Percentiles rank a stretch among this genome's conserved stretches.
These are phyloP conservation scores for Simplicillium sp. DNA, from an alignment of 2,329 filamentous ascomycete genomes.

Conservation along the genomic window DNA sequence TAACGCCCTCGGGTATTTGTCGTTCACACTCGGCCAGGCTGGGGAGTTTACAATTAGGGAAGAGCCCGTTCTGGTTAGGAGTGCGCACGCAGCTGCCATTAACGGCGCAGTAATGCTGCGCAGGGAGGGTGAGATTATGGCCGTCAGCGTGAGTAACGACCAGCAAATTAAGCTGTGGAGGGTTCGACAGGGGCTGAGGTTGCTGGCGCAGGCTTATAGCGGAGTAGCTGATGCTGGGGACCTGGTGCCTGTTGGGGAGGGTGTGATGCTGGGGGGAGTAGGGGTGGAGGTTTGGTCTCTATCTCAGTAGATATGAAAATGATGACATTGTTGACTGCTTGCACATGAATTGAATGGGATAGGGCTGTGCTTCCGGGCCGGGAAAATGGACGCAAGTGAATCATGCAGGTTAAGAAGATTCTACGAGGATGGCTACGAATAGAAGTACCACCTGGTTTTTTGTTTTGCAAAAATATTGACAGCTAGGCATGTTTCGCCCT, in stretches of 20 bases:
- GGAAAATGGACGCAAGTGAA: too few species aligned
- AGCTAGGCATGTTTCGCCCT: too few species aligned
- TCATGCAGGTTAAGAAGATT: too few species aligned
- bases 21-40: slow-evolving; percentile 8
- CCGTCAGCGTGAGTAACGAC: slow-evolving; percentile 48
- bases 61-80: slow-evolving; percentile 25
- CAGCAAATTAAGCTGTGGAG: slow-evolving; percentile 50
- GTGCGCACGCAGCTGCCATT: slow-evolving; percentile 63
- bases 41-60: slow-evolving; percentile 15
- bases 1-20: slow-evolving; percentile 60
- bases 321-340: too few species aligned
- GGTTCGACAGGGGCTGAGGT: slow-evolving; percentile 21
- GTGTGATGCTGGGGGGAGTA: slow-evolving; percentile 32
- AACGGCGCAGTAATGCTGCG: slow-evolving; percentile 42
- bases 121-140: slow-evolving; percentile 11
- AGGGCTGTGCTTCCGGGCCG: too few species aligned
- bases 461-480: too few species aligned
- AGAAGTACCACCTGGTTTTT: too few species aligned
- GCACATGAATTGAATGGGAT: too few species aligned
- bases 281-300: slow-evolving; percentile 34
- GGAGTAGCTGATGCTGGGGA: slow-evolving; percentile 52
- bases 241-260: slow-evolving; percentile 27
- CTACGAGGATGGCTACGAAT: too few species aligned
- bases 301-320: too few species aligned
- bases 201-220: slow-evolving; percentile 44